Evolutionary conservation across 2,329 filamentous ascomycete genomes (phyloP).

Genomic region (Thyridium curvatum): DNA sequence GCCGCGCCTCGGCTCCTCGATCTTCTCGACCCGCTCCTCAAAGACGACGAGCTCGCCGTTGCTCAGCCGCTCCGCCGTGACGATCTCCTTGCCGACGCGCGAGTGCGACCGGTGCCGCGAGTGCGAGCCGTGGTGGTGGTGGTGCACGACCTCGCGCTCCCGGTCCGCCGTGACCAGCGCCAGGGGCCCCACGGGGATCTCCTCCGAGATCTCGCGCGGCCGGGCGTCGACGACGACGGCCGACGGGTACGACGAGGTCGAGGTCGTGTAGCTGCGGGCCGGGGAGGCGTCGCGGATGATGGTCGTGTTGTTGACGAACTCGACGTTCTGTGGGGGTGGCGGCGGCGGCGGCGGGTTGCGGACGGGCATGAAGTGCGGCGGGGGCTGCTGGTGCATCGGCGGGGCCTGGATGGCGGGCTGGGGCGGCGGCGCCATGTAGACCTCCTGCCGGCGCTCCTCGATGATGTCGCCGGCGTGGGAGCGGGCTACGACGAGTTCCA

Average conservation of each 20-base stretch:
- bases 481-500: constrained; percentile 36
- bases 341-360: constrained; percentile 18
- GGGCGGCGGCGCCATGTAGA: constrained; percentile 23
- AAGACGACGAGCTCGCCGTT: constrained; percentile 60
- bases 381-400: neutral
- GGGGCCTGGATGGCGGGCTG: constrained; percentile 10
- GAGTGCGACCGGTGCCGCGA: constrained; percentile 26
- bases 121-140: constrained; percentile 22
- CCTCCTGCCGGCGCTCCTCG: constrained; percentile 42
- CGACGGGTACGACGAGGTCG: constrained; percentile 18
- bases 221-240: constrained; percentile 34
- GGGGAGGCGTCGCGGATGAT: constrained; percentile 45
- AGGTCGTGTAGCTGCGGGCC: constrained; percentile 24
- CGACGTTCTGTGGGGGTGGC: constrained; percentile 24
- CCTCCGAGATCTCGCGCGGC: constrained; percentile 25
- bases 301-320: constrained; percentile 38
- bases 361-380: neutral
- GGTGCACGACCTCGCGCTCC: neutral
- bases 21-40: constrained; percentile 50
- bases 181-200: constrained; percentile 30
- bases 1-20: constrained; percentile 47
- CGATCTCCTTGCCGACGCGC: constrained; percentile 39
- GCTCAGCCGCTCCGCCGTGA: constrained; percentile 49
- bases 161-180: constrained; percentile 25
- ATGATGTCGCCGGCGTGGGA: constrained; percentile 39